Evolutionary conservation across 441 rosid genomes (phyloP).

Genomic region (Corymbia calophylla): DNA sequence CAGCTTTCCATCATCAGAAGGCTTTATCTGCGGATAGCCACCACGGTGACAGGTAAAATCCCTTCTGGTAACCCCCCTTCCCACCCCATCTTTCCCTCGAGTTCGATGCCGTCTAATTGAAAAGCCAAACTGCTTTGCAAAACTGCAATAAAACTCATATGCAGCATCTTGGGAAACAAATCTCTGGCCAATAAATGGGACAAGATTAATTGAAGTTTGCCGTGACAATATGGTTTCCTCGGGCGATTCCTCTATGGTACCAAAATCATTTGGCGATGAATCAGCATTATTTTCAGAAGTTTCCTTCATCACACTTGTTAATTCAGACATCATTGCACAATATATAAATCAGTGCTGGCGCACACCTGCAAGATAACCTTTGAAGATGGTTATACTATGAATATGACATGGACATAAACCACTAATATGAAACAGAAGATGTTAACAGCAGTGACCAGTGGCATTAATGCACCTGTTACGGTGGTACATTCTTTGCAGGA

Average conservation of each 20-base stretch:
- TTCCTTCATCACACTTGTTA: conserved; percentile 34
- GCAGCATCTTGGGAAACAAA: conserved; percentile 67
- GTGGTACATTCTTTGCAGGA: not conserved
- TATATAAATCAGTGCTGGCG: not conserved
- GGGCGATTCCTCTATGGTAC: conserved; percentile 31
- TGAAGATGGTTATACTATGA: not conserved
- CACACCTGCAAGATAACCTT: conserved; percentile 12
- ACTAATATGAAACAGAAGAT: not conserved
- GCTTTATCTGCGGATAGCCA: conserved; percentile 52
- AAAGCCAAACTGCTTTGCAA: conserved; percentile 59
- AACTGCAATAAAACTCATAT: conserved; percentile 62
- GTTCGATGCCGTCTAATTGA: conserved; percentile 60
- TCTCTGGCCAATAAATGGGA: conserved; percentile 55
- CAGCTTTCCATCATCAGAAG: conserved; percentile 52
- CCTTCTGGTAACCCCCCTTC: conserved; percentile 59
- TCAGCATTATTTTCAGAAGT: conserved; percentile 42
- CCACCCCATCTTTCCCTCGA: conserved; percentile 59
- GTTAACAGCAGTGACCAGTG: not conserved
- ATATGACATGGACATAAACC: not conserved
- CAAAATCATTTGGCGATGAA: conserved; percentile 35
- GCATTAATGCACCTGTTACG: not conserved
- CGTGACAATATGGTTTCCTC: conserved; percentile 43
- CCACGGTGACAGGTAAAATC: conserved; percentile 72
- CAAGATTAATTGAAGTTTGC: conserved; percentile 58
- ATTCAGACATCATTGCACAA: conserved; percentile 36